Evolutionary conservation across 371 early-diverging fungal genomes (phyloP).

Genomic region (Rhizopus sp.): DNA sequence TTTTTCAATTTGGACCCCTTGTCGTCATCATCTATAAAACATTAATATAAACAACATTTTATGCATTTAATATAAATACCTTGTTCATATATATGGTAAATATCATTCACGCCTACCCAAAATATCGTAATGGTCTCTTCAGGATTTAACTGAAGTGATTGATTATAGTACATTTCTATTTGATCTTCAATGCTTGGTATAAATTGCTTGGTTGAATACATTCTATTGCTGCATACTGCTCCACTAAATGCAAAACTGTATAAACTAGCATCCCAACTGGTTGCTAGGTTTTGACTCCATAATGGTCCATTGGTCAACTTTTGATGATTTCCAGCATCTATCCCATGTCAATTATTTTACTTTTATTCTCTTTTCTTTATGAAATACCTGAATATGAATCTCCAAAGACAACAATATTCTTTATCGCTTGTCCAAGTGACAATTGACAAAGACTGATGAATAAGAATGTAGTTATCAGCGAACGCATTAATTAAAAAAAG

Average conservation of each 20-base stretch:
- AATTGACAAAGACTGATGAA: neutral
- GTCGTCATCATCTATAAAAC: neutral
- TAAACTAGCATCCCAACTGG: conserved; percentile 44
- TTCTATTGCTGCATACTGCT: conserved; percentile 35
- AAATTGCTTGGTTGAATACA: conserved; percentile 18
- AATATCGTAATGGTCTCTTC: conserved; percentile 40
- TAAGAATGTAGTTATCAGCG: neutral
- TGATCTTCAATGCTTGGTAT: conserved; percentile 47
- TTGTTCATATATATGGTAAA: conserved; percentile 27
- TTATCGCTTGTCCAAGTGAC: conserved; percentile 15
- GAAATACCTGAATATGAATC: conserved; percentile 44
- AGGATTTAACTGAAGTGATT: conserved; percentile 33
- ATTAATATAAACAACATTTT: neutral
- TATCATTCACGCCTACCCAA: conserved; percentile 48
- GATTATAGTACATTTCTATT: conserved; percentile 45
- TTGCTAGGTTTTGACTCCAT: conserved; percentile 48
- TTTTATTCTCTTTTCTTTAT: neutral
- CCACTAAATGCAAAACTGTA: conserved; percentile 51
- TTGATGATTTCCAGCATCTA: conserved; percentile 42
- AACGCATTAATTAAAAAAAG: neutral
- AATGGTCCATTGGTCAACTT: conserved; percentile 49
- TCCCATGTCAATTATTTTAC: neutral
- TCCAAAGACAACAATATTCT: conserved; percentile 50
- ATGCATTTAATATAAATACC: neutral
- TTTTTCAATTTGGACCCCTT: conserved; percentile 4